These are phyloP conservation scores for Populus deltoides DNA, from an alignment of 345 rosid species.

Conservation along the genomic window DNA sequence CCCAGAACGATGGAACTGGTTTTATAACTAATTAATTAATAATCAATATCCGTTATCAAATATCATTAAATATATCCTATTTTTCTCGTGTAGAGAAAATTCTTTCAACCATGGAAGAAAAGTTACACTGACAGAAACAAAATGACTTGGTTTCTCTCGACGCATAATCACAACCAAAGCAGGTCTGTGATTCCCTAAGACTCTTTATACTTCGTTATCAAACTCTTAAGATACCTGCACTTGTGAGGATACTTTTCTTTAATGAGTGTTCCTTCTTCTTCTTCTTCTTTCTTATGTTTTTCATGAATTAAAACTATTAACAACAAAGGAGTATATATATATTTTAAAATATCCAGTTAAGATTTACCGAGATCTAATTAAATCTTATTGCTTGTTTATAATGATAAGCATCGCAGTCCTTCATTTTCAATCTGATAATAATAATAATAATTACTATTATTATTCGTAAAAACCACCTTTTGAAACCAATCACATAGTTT, in stretches of 20 bases:
- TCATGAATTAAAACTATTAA: not conserved
- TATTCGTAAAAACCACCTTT: slow-evolving; percentile 12
- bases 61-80: too few relatives aligned
- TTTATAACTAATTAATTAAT: too few relatives aligned
- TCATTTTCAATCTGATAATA: slow-evolving; percentile 10
- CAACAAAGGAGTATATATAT: not conserved
- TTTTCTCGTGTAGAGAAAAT: too few relatives aligned
- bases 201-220: not conserved
- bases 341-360: slow-evolving; percentile 10
- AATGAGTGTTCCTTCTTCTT: not conserved
- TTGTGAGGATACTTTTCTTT: not conserved
- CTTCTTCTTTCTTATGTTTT: not conserved
- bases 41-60: too few relatives aligned
- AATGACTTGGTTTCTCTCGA: too few relatives aligned
- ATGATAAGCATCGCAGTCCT: slow-evolving; percentile 27
- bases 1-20: too few relatives aligned
- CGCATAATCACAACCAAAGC: too few relatives aligned
- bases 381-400: slow-evolving; percentile 12
- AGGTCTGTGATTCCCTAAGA: not conserved
- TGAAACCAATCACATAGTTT: slow-evolving; percentile 17
- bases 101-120: too few relatives aligned
- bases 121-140: too few relatives aligned
- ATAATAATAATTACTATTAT: not conserved
- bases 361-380: slow-evolving; percentile 24
- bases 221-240: slow-evolving; percentile 1